Conservation (phyloP, 441 rosid genomes). For the Macaranga tanarius region DNA sequence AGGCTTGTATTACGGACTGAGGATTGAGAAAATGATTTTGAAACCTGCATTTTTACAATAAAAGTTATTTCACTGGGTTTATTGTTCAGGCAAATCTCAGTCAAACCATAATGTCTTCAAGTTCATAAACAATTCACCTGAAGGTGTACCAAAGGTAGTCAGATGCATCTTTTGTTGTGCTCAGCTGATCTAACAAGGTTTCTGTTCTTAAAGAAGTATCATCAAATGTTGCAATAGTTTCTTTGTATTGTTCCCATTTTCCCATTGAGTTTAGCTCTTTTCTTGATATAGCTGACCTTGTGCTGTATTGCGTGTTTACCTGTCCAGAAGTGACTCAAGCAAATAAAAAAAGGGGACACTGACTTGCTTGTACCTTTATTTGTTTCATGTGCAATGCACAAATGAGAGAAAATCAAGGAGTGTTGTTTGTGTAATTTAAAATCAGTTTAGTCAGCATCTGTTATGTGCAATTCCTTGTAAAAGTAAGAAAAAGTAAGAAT, state of each 20-base stretch:
- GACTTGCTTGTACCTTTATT: background rate
- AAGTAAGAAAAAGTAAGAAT: background rate
- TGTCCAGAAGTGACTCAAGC: slow-evolving; percentile 26
- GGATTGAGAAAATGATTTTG: slow-evolving; percentile 34
- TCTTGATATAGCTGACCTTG: slow-evolving; percentile 43
- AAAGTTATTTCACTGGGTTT: background rate
- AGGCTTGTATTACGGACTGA: slow-evolving; percentile 39
- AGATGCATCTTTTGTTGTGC: slow-evolving; percentile 55
- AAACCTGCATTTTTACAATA: slow-evolving; percentile 42
- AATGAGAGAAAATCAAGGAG: background rate
- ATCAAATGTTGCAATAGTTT: slow-evolving; percentile 41
- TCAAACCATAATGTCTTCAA: background rate
- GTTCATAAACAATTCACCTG: slow-evolving; percentile 39
- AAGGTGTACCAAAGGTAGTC: slow-evolving; percentile 77
- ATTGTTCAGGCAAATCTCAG: background rate
- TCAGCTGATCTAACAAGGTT: slow-evolving; percentile 62
- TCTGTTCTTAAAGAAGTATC: slow-evolving; percentile 43
- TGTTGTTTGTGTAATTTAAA: background rate
- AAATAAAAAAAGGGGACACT: background rate
- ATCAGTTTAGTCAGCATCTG: background rate
- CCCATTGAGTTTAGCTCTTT: slow-evolving; percentile 35
- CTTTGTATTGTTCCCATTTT: slow-evolving; percentile 60
- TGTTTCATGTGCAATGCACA: background rate
- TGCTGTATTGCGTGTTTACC: slow-evolving; percentile 50
- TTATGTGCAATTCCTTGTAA: background rate